Conservation (phyloP, 352 stramenopile genomes). For the Globisporangium yorkense region DNA sequence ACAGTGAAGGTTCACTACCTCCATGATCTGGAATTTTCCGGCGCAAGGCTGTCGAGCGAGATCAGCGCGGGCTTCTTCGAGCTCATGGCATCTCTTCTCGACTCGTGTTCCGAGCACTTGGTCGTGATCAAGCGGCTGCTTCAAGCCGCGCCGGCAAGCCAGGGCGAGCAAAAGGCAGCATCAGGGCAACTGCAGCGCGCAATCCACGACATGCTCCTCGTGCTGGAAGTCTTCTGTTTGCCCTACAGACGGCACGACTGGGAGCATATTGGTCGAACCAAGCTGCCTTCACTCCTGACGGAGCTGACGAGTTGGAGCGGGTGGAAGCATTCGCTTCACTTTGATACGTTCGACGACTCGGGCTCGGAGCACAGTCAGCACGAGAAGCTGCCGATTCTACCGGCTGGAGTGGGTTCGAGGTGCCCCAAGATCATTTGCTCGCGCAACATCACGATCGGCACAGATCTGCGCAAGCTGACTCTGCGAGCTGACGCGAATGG, state of each 20-base stretch:
- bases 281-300: conserved; percentile 55
- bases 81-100: conserved; percentile 50
- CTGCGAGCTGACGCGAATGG: conserved; percentile 12
- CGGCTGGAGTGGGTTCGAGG: conserved; percentile 41
- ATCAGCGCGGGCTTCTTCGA: conserved; percentile 68
- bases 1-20: conserved; percentile 76
- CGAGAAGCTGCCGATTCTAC: conserved; percentile 47
- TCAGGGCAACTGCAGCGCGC: conserved; percentile 33
- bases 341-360: conserved; percentile 39
- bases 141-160: conserved; percentile 9
- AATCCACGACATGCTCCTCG: conserved; percentile 65
- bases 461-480: conserved; percentile 59
- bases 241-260: conserved; percentile 64
- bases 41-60: conserved; percentile 24
- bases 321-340: conserved; percentile 64
- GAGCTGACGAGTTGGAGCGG: conserved; percentile 69
- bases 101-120: conserved; percentile 32
- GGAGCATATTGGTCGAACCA: conserved; percentile 47
- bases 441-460: conserved; percentile 52
- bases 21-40: conserved; percentile 63
- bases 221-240: conserved; percentile 77
- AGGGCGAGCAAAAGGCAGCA: conserved; percentile 14
- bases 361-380: conserved; percentile 20
- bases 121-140: conserved; percentile 30
- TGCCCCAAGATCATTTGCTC: conserved; percentile 72